Base-by-base conservation (phyloP, 179 eudicot species). In the Dionaea muscipula region DNA sequence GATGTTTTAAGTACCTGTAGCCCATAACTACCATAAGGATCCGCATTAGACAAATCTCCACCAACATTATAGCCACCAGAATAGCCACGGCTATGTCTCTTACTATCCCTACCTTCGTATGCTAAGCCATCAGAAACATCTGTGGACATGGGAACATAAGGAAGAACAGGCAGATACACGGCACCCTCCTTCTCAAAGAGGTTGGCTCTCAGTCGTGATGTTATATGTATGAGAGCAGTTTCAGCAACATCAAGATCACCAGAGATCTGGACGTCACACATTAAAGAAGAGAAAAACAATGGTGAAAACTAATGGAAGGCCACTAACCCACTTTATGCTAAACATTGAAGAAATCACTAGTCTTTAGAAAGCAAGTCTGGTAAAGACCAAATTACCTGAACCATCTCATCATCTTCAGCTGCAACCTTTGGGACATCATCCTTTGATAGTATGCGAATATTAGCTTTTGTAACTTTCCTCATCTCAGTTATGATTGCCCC, bases 101-200 rank as follows among this genome's bases (percentile, higher is more conserved):
- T 80, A 61, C 81, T 53, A 52, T 87, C 98, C 66, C 95, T 81
- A 65, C 77, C 68, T 40, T 87, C 98, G 68, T 87, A 87, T 54
- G 73, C 70, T 53, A 70, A 36, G 57, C 68, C 50, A 53, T 87
- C 94, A 35, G 75, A 40, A 62, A 39, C 81, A 62, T 84, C 94
- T 18, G 81, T 40, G 13, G 87, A 63, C 77, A 71, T 73, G 22
- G 94, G 95, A 26, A 77, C 78, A 70, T 87, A 91, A 0, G 98
- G 98, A 74, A 87, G 81, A 61, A 84, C 95, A 23, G 94, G 98
- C 60, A 91, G 71, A 65, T 80, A 64, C 43, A 79, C 80, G 47
- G 81, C 80, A 54, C 94, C 94, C 75, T 87, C 98, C 73, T 88
- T 82, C n/a, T 87, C 98, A 61, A 91, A 91, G 16, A 91, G 77